A percentile compares a stretch with the other conserved stretches of the same genome.
Conservation (phyloP, 768 basidiomycete species). For the Tylopilus balloui region DNA sequence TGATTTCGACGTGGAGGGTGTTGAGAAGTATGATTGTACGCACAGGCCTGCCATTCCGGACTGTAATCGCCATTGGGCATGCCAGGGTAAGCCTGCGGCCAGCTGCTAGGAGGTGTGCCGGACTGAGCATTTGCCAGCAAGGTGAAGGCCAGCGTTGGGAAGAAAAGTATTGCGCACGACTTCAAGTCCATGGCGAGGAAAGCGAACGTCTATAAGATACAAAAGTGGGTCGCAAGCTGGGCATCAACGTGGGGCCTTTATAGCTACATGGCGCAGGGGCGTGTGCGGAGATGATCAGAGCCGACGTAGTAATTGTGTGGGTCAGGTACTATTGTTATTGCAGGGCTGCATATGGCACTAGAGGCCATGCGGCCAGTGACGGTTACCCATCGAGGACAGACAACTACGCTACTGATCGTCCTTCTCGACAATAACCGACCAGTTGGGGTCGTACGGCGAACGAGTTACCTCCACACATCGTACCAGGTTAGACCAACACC, state of each 20-base stretch:
- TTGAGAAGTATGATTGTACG: too few species aligned
- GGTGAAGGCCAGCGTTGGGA: not conserved
- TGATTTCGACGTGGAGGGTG: too few species aligned
- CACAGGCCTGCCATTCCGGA: constrained; percentile 61
- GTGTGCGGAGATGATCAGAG: not conserved
- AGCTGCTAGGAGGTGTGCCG: constrained; percentile 28
- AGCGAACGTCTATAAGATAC: constrained; percentile 5
- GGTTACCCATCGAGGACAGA: too few species aligned
- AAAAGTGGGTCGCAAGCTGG: not conserved
- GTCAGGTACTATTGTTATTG: too few species aligned
- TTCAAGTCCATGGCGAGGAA: constrained; percentile 19
- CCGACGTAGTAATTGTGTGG: not conserved
- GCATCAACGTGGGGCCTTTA: not conserved
- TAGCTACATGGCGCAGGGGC: not conserved
- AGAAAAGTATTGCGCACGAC: constrained; percentile 9
- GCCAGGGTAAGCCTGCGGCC: constrained; percentile 41
- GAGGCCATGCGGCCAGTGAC: too few species aligned
- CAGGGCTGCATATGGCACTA: too few species aligned
- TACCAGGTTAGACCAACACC: too few species aligned
- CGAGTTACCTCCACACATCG: too few species aligned
- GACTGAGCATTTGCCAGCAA: constrained; percentile 22
- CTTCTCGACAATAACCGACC: too few species aligned
- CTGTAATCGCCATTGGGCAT: constrained; percentile 45
- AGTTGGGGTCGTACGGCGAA: too few species aligned
- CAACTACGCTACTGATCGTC: too few species aligned